These are phyloP conservation scores for Rhizopogon roseolus DNA, from an alignment of 768 basidiomycete species.

Conservation along the genomic window DNA sequence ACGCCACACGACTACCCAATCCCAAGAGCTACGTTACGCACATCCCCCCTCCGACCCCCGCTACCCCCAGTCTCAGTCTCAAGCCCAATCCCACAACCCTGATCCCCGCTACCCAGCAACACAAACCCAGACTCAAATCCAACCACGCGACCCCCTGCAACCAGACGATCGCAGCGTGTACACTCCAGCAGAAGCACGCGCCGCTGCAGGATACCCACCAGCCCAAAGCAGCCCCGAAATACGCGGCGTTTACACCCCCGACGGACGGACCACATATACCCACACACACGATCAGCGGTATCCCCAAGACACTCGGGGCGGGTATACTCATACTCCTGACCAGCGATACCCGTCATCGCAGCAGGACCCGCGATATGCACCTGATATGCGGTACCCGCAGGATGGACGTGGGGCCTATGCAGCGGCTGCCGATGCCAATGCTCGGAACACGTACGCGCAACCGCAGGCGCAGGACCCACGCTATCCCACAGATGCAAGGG, in stretches of 20 bases:
- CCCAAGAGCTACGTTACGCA: not conserved
- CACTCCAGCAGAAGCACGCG: not conserved
- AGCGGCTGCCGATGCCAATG: not conserved
- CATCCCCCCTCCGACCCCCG: not conserved
- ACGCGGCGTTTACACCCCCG: not conserved
- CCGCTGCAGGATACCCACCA: not conserved
- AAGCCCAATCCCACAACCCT: conserved; percentile 21
- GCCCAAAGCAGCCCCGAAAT: not conserved
- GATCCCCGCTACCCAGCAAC: conserved; percentile 6
- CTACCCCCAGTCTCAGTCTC: conserved; percentile 13
- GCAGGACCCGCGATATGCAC: not conserved
- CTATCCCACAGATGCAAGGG: not conserved
- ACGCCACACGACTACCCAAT: conserved; percentile 13
- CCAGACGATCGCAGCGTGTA: conserved; percentile 2
- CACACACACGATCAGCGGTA: not conserved
- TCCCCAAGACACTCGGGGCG: not conserved
- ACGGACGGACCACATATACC: not conserved
- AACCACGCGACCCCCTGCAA: not conserved
- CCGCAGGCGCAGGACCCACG: conserved; percentile 8
- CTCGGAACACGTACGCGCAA: conserved; percentile 17
- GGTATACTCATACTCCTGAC: not conserved
- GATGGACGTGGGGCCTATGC: not conserved
- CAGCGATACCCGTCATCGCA: not conserved
- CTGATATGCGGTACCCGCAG: conserved; percentile 6
- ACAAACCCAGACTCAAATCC: conserved; percentile 11